Percentiles rank a stretch among this genome's conserved stretches.
phyloP scores from a whole-genome alignment of 2,329 filamentous ascomycete genomes.

The Penicillium crustosum region DNA sequence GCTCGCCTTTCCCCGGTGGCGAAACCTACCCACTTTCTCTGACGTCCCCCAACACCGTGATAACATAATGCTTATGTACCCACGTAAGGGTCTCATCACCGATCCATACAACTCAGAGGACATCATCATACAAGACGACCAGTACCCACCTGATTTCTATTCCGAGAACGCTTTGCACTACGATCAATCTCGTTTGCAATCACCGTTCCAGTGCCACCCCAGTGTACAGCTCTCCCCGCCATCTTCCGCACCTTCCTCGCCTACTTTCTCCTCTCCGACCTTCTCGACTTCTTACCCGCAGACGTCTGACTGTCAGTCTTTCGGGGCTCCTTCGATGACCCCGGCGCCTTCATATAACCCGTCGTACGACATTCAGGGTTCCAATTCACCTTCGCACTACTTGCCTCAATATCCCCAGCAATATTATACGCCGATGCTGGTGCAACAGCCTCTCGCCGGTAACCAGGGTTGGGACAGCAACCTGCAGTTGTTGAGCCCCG shows the following conservation, averaged over 20 bases:
- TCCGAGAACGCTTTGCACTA: constrained; percentile 30
- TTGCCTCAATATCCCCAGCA: constrained; percentile 31
- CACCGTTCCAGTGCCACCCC: constrained; percentile 37
- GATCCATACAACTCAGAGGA: constrained; percentile 37
- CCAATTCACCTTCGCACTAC: constrained; percentile 36
- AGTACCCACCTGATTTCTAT: constrained; percentile 33
- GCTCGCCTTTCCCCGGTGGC: constrained; percentile 32
- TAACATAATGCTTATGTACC: constrained; percentile 43
- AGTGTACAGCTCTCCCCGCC: constrained; percentile 37
- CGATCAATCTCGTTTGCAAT: constrained; percentile 32
- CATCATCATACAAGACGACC: constrained; percentile 43
- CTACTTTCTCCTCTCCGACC: constrained; percentile 32
- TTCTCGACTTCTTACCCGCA: constrained; percentile 30
- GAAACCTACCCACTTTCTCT: constrained; percentile 26
- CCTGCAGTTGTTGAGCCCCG: constrained; percentile 38
- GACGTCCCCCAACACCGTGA: constrained; percentile 30
- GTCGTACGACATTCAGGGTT: constrained; percentile 35
- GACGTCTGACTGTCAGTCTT: constrained; percentile 30
- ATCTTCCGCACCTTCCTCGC: constrained; percentile 39
- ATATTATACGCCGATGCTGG: constrained; percentile 41
- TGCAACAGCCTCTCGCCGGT: constrained; percentile 38
- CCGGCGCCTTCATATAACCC: constrained; percentile 41
- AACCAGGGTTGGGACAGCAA: constrained; percentile 40
- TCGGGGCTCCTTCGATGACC: constrained; percentile 44
- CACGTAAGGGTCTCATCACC: constrained; percentile 47